Conservation (phyloP, 2,329 filamentous ascomycete species). For the Trichoderma citrinoviride region DNA sequence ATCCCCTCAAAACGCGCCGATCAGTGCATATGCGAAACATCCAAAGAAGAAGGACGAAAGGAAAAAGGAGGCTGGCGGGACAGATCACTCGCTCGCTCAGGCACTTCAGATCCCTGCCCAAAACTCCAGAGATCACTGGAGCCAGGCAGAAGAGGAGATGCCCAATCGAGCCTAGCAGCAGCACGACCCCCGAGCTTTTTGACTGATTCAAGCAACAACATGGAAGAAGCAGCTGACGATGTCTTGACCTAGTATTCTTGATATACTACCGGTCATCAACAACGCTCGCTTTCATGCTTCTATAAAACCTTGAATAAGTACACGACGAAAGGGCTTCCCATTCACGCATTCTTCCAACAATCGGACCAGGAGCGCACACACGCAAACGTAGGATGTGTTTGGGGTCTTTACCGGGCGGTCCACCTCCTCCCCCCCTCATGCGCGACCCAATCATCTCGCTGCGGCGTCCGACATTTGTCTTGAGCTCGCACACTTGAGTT, state of each 20-base stretch:
- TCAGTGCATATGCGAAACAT: conserved; percentile 4
- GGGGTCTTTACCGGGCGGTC: not conserved
- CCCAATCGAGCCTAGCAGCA: conserved; percentile 3
- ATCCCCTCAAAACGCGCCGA: not conserved
- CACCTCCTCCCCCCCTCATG: not conserved
- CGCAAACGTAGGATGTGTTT: not conserved
- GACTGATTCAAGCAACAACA: not conserved
- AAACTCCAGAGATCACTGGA: not conserved
- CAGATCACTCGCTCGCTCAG: too few species aligned
- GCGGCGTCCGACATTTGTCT: conserved; percentile 2
- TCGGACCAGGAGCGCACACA: not conserved
- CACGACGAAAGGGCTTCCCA: not conserved
- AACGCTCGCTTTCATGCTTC: not conserved
- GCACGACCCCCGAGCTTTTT: not conserved
- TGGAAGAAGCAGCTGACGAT: too few species aligned
- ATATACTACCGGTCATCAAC: not conserved
- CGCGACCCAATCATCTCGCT: not conserved
- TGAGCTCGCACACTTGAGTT: not conserved
- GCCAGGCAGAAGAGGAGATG: not conserved
- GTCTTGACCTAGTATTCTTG: too few species aligned
- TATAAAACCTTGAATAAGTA: not conserved
- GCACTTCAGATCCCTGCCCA: too few species aligned
- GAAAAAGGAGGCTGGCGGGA: not conserved
- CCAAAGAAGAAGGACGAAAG: not conserved
- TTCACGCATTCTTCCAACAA: not conserved